phyloP scores from a whole-genome alignment of 805 yeast genomes.

The Candida berthetii region DNA sequence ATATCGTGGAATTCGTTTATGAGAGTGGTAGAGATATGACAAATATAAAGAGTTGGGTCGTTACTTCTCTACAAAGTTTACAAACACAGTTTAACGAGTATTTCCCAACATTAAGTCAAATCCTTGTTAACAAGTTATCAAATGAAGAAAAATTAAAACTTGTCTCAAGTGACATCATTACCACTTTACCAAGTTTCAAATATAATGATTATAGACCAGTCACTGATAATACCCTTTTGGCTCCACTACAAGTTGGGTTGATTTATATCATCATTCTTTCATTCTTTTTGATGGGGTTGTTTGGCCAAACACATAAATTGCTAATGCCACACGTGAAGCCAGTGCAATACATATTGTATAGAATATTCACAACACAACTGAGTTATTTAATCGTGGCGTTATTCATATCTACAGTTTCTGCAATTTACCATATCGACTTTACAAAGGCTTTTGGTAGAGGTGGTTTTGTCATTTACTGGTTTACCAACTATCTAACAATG shows the following conservation, averaged over 20 bases:
- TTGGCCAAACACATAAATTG: conserved; percentile 43
- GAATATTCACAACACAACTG: conserved; percentile 41
- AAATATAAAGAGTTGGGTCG: conserved; percentile 37
- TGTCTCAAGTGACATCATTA: conserved; percentile 13
- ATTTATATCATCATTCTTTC: conserved; percentile 67
- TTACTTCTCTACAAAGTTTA: conserved; percentile 34
- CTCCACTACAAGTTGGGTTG: conserved; percentile 72
- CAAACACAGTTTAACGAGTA: conserved; percentile 21
- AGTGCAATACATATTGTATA: conserved; percentile 41
- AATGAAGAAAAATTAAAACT: conserved; percentile 18
- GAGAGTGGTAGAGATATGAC: conserved; percentile 62
- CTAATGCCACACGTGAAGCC: conserved; percentile 41
- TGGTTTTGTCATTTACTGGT: conserved; percentile 75
- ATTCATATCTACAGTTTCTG: conserved; percentile 51
- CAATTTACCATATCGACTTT: conserved; percentile 63
- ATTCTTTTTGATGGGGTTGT: conserved; percentile 63
- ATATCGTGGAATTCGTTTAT: conserved; percentile 35
- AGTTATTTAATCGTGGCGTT: conserved; percentile 54
- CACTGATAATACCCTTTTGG: conserved; percentile 42
- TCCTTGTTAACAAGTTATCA: conserved; percentile 22
- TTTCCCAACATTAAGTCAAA: conserved; percentile 14
- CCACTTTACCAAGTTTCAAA: conserved; percentile 31
- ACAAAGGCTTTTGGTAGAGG: conserved; percentile 52
- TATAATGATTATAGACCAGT: conserved; percentile 45
- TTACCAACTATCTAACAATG: conserved; percentile 61